Evolutionary conservation across 768 basidiomycete species (phyloP), one percentile per base, ranked within the genome.

Genomic region (Leccinum broughii): DNA sequence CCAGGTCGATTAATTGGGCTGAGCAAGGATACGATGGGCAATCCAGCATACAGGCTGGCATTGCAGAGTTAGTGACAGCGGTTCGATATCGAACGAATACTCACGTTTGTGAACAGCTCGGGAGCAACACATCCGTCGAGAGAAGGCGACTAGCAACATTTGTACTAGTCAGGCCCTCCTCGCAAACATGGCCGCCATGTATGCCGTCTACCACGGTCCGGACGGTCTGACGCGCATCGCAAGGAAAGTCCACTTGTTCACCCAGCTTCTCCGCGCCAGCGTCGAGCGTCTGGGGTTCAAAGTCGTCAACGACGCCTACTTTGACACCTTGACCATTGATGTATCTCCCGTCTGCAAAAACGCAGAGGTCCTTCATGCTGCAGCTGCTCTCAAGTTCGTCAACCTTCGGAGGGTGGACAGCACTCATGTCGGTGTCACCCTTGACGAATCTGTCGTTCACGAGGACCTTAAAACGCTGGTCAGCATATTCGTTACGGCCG

Each of bases 151-250:
- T 4, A 95, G 92, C 70, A 98, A 98, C 71, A 97, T 99, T 60
- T 99, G 97, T 72, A 99, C 97, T 6, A 93, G 92, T 65, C 95
- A 99, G 76, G 97, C 94, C 0, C 85, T 99, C 17, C 89, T 99
- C 28, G 97, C 97, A 20, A 99, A 99, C 77, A 98, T 98, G 93
- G 93, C 97, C 20, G 95, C 95, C 37, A 98, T 99, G 96, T 95
- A 94, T 70, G 95, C 95, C 6, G 86, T 98, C 22, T 98, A 97
- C 73, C 97, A 99, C 70, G 97, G 97, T 11, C 91, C 97, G 0
- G 81, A 79, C 49, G 95, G 95, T 59, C 81, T 99, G 30, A 78
- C 81, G 59, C 85, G 85, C 51, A 98, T 98, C 63, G 95, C 94
- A 20, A 79, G 83, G 70, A 93, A 92, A 76, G 92, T 98, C n/a